Conservation (phyloP, 352 stramenopile species). For the Blastocystis sp. region DNA sequence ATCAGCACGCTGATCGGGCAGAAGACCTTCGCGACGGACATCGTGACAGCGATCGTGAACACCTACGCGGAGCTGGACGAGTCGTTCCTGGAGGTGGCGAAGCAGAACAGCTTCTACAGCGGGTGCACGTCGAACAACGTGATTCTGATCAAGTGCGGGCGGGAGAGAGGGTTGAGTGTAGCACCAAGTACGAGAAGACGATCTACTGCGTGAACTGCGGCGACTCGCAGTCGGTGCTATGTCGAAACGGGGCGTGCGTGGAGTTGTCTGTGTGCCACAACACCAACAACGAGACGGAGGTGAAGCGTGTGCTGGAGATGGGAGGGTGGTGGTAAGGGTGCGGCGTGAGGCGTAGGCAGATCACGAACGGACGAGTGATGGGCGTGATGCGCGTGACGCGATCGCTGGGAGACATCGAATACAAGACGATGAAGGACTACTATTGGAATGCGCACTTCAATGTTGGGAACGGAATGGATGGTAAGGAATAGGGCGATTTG, state of each 20-base stretch:
- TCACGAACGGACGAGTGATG: slow-evolving; percentile 57
- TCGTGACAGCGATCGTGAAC: slow-evolving; percentile 37
- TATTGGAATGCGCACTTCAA: slow-evolving; percentile 61
- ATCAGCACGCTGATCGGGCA: slow-evolving; percentile 47
- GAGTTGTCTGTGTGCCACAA: slow-evolving; percentile 61
- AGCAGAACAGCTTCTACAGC: slow-evolving; percentile 44
- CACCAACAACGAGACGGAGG: slow-evolving; percentile 39
- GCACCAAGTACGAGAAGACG: slow-evolving; percentile 64
- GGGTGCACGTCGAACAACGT: slow-evolving; percentile 60
- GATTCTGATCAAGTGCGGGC: slow-evolving; percentile 57
- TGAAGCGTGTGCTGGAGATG: slow-evolving; percentile 47
- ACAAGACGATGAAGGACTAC: slow-evolving; percentile 68
- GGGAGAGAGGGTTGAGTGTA: not conserved
- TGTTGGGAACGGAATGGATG: not conserved
- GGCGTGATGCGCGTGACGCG: slow-evolving; percentile 67
- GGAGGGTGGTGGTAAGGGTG: slow-evolving; percentile 11
- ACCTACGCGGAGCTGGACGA: slow-evolving; percentile 46
- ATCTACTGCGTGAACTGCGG: slow-evolving; percentile 68
- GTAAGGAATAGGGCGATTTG: slow-evolving; percentile 51
- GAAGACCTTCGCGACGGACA: slow-evolving; percentile 44
- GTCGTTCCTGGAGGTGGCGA: slow-evolving; percentile 52
- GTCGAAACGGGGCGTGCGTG: slow-evolving; percentile 55
- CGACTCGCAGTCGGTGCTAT: slow-evolving; percentile 39
- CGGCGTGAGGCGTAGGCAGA: slow-evolving; percentile 15
- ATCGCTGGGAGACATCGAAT: slow-evolving; percentile 68